Evolutionary conservation across 352 stramenopile species (phyloP), one percentile per base, ranked within the genome.

Genomic region (Globisporangium acanthophoron): DNA sequence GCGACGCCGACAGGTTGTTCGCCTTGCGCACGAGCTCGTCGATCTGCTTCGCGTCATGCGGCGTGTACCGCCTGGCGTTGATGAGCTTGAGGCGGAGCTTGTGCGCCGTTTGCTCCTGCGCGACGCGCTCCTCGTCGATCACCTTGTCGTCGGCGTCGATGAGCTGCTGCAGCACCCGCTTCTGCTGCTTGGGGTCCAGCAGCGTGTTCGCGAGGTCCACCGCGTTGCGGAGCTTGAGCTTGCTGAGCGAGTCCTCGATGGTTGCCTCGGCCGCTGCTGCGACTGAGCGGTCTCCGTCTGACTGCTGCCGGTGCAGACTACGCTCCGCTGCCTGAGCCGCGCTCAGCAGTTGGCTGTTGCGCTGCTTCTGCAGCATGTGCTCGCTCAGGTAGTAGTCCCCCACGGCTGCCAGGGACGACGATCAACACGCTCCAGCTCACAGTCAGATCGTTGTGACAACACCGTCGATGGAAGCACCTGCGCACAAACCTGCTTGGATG

Each of bases 151-250:
- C 80, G 6, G 74, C 70, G 18, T 90, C 83, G 33, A 92, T 88
- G 24, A 92, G 54, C 13, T 71, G 73, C 46, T 88, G 74, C 15
- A 88, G 70, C 55, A 88, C 58, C 0, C 73, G 70, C 41, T 86
- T 88, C 58, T 92, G 76, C 54, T 92, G 76, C 51, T 86, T 87
- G 9, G 59, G 61, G 16, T 78, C 76, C 11, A 65, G 43, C 0
- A 88, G 49, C 18, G 73, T 67, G 54, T 82, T 83, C 1, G 76
- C 76, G 11, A 91, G 66, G 52, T 89, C 80, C 5, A 89, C 78
- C 0, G 80, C 80, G 47, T 89, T 91, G 24, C 74, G 74, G 15
- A 91, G 63, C 52, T 91, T 91, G 11, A 80, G 69, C 35, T 71
- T 79, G 59, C 78, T 88, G 7, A 90, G 61, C 18, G 77, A 87